phyloP scores from a whole-genome alignment of 129 eudicot species.

The Pulicaria dysenterica region DNA sequence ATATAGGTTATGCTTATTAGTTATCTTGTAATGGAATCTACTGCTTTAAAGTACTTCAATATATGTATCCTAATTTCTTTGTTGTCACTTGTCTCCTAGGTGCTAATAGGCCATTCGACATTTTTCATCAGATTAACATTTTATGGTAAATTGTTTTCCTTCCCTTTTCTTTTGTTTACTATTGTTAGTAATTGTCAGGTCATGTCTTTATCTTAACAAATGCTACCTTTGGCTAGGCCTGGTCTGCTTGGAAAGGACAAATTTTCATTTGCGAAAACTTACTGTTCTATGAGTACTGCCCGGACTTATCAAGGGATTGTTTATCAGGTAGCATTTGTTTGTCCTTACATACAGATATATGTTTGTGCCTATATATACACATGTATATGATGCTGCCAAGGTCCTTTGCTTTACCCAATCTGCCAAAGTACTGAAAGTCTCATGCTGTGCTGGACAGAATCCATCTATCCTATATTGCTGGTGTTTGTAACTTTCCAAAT shows the following conservation, averaged over 20 bases:
- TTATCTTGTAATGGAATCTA: conserved; percentile 7
- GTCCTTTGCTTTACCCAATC: conserved; percentile 11
- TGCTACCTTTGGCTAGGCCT: conserved; percentile 62
- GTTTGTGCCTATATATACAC: conserved; percentile 4
- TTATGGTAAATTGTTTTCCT: conserved; percentile 58
- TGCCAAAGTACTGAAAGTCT: not conserved
- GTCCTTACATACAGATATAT: not conserved
- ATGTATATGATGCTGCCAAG: not conserved
- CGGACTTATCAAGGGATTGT: conserved; percentile 62
- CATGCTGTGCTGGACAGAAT: not conserved
- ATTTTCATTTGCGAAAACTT: conserved; percentile 80
- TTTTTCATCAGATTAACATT: conserved; percentile 92
- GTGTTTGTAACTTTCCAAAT: not conserved
- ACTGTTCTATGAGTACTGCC: conserved; percentile 55
- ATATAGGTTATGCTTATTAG: conserved; percentile 25
- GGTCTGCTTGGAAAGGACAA: conserved; percentile 88
- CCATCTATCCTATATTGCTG: conserved; percentile 8
- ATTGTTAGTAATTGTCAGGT: not conserved
- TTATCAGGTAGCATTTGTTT: conserved; percentile 58
- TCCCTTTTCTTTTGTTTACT: not conserved
- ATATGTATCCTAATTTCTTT: conserved; percentile 35
- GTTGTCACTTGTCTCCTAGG: conserved; percentile 57
- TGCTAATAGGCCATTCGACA: conserved; percentile 97
- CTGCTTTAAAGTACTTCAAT: conserved; percentile 6
- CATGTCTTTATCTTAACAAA: conserved; percentile 23